A percentile compares a stretch with the other conserved stretches of the same genome.
Evolutionary conservation across 176 grass and related monocot genomes (phyloP).

Genomic region (Oropetium thomaeum): DNA sequence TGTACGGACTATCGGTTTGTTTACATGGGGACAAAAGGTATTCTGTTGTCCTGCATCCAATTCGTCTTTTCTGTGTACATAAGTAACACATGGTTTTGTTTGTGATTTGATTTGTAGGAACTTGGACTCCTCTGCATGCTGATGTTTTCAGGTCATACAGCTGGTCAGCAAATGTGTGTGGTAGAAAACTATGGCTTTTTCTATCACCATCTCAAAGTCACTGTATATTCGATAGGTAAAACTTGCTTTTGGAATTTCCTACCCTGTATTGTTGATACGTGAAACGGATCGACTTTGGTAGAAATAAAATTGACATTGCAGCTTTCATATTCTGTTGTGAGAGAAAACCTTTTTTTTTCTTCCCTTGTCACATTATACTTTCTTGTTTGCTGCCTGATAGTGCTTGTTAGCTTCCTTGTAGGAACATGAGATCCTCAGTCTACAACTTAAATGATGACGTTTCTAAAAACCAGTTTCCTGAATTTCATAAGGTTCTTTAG

Average conservation of each 20-base stretch:
- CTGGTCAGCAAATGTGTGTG: slow-evolving; percentile 97
- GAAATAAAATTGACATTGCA: not conserved
- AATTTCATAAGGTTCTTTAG: slow-evolving; percentile 57
- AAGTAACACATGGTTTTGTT: slow-evolving; percentile 19
- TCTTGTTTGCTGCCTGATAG: slow-evolving; percentile 8
- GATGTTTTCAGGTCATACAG: slow-evolving; percentile 97
- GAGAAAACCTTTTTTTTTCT: not conserved
- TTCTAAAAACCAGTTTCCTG: slow-evolving; percentile 73
- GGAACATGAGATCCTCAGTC: slow-evolving; percentile 56
- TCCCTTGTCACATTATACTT: not conserved
- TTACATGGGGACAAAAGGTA: slow-evolving; percentile 89
- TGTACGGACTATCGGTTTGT: slow-evolving; percentile 97
- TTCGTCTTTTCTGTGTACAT: not conserved
- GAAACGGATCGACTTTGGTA: not conserved
- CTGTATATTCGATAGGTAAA: slow-evolving; percentile 77
- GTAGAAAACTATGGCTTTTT: slow-evolving; percentile 85
- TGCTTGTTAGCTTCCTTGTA: slow-evolving; percentile 37
- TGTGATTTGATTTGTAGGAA: slow-evolving; percentile 51
- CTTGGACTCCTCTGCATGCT: slow-evolving; percentile 95
- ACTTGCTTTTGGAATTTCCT: not conserved
- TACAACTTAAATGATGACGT: slow-evolving; percentile 77
- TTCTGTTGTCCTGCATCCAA: slow-evolving; percentile 6
- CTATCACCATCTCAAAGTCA: slow-evolving; percentile 72
- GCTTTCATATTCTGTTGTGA: not conserved
- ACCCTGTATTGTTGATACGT: not conserved